Conservation (phyloP, 2,329 filamentous ascomycete genomes). For the Arthrocladium fulminans region DNA sequence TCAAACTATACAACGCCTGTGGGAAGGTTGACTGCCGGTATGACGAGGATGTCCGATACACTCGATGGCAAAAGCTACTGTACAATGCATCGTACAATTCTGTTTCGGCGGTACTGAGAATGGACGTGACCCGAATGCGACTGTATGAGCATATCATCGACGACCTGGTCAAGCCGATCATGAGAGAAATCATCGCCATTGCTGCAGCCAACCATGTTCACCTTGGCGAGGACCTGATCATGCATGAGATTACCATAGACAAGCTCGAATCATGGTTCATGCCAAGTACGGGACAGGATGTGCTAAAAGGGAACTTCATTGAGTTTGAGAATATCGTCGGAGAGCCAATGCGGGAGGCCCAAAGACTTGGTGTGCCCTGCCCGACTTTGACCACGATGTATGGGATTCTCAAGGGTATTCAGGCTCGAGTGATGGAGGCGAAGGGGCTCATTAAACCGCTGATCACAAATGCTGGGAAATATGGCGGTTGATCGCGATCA, state of each 20-base stretch:
- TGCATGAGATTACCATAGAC: conserved; percentile 41
- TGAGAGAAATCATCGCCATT: conserved; percentile 37
- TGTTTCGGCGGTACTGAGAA: conserved; percentile 42
- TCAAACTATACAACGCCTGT: conserved; percentile 25
- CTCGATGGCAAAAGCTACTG: conserved; percentile 36
- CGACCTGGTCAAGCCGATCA: conserved; percentile 44
- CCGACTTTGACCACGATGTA: conserved; percentile 25
- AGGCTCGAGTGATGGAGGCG: conserved; percentile 24
- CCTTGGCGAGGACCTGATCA: conserved; percentile 37
- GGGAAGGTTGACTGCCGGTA: conserved; percentile 33
- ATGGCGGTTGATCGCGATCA: too few species aligned
- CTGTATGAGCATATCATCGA: conserved; percentile 39
- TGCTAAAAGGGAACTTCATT: conserved; percentile 37
- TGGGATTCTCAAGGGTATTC: conserved; percentile 24
- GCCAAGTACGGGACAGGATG: conserved; percentile 49
- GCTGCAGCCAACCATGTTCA: conserved; percentile 37
- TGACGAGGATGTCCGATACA: conserved; percentile 26
- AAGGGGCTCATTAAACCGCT: too few species aligned
- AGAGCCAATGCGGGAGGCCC: conserved; percentile 46
- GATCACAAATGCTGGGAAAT: too few species aligned
- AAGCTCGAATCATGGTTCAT: conserved; percentile 40
- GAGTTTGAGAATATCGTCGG: conserved; percentile 50
- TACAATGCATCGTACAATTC: conserved; percentile 46
- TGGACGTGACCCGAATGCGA: conserved; percentile 45
- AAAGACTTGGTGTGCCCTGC: conserved; percentile 36